Evolutionary conservation across 306 rosid genomes (phyloP).

Genomic region (Cucumis cinereus): DNA sequence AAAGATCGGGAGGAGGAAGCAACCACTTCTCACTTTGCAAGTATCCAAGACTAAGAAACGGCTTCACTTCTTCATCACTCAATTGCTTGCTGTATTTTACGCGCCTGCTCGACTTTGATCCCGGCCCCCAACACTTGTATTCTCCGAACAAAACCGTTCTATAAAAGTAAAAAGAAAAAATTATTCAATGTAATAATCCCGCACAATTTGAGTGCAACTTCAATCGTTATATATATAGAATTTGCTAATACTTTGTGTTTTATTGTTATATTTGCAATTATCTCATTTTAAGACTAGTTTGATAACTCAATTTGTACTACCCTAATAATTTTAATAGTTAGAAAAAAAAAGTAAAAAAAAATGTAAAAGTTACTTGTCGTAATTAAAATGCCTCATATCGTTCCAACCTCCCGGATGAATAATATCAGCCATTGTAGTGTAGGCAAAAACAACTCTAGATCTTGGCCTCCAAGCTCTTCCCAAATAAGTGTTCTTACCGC

Average conservation of each 20-base stretch:
- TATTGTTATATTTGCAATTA: no score
- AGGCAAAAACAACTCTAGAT: slow-evolving; percentile 33
- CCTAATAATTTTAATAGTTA: no score
- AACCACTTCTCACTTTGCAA: not conserved
- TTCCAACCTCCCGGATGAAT: slow-evolving; percentile 33
- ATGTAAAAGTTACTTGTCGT: no score
- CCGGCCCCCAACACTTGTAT: not conserved
- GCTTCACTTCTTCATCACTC: not conserved
- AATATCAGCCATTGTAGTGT: slow-evolving; percentile 14
- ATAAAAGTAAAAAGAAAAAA: no score
- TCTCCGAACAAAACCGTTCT: not conserved
- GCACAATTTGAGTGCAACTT: no score
- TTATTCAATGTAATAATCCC: not conserved
- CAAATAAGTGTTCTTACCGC: slow-evolving; percentile 15
- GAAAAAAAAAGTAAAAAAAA: no score
- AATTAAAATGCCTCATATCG: not conserved
- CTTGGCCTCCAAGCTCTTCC: slow-evolving; percentile 45
- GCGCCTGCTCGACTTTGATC: not conserved
- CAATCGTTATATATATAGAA: no score
- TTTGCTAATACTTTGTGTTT: no score
- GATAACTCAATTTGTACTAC: no score
- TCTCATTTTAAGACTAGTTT: no score
- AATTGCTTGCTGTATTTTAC: not conserved
- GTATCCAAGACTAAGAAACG: not conserved
- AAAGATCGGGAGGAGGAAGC: not conserved